These are phyloP conservation scores for Puccinia brachypodii DNA, from an alignment of 1,284 basidiomycete genomes.

Conservation along the genomic window DNA sequence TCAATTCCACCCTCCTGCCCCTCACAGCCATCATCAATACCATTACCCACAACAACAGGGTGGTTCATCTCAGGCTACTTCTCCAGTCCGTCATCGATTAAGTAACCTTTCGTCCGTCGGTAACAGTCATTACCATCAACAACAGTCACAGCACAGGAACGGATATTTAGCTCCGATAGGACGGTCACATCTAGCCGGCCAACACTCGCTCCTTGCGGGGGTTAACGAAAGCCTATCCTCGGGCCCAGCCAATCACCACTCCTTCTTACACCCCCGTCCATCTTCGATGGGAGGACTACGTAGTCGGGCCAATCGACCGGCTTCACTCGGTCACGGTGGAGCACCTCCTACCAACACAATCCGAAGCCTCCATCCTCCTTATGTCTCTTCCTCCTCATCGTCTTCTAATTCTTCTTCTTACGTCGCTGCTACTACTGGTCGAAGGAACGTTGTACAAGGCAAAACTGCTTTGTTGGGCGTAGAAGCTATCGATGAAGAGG, in stretches of 20 bases:
- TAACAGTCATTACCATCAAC: background rate
- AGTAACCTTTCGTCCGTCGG: background rate
- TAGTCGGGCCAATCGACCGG: background rate
- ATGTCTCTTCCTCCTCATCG: background rate
- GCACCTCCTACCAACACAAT: background rate
- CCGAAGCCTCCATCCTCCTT: background rate
- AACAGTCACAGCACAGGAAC: background rate
- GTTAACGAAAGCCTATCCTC: background rate
- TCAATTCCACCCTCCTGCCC: background rate
- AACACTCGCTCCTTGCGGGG: background rate
- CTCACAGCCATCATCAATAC: background rate
- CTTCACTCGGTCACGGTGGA: background rate
- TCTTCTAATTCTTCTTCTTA: background rate
- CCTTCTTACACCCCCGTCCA: background rate
- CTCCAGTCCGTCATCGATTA: background rate
- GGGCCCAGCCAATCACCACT: constrained; percentile 4
- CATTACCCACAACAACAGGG: background rate
- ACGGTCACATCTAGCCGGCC: background rate
- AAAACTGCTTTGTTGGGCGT: constrained; percentile 35
- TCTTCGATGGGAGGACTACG: background rate
- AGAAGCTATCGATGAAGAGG: constrained; percentile 48
- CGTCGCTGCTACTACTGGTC: background rate
- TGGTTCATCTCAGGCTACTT: background rate
- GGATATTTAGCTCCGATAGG: background rate
- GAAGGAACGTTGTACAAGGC: background rate